Base-by-base conservation (phyloP, 495 filamentous ascomycete genomes). In the Hypoxylon crocopeplum region DNA sequence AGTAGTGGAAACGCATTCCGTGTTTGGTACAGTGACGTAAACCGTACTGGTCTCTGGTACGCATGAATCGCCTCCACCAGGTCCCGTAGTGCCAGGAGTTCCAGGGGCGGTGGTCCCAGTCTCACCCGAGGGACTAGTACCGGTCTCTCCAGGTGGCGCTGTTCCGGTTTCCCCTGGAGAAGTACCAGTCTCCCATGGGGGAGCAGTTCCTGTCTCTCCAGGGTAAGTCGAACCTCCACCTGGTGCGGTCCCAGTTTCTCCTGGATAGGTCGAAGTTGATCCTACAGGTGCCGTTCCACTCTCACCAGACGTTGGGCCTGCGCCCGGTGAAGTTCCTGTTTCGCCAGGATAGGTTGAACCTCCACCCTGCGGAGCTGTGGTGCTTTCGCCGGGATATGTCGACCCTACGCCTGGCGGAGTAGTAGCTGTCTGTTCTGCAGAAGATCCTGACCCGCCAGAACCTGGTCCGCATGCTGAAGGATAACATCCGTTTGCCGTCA, bases 401-500 rank as follows among this genome's bases (percentile, higher is more conserved):
- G 33, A 38, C 7, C 19, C 22, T 16, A 16, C 17, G 10, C 37
- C 24, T 5, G 21, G 3, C 1, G 51, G 11, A 12, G 30, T 27
- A 1, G 40, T 46, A 13, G 15, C 22, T 1, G 41, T 47, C 24
- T 22, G 29, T 1, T 1, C 56, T 13, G 41, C 30, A 27, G 55
- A 12, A 17, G 47, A 46, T 33, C 39, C 53, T 16, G 44, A 37
- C 44, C 7, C 34, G 19, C 24, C 20, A 22, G 49, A 11, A 1
- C 47, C 44, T 10, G 59, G 41, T 25, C 32, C 45, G 17, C 62
- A 65, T 8, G 56, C 36, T n/a, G 71, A 59, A 40, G 67, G 70
- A 57, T 7, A 65, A 67, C 82, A 85, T 38, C 75, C 72, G 64
- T 80, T 79, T 4, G 81, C 82, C 7, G 42, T 74, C 19, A 86